Conservation (phyloP, 2,329 filamentous ascomycete species). For the Ambrosiella beaveri region DNA sequence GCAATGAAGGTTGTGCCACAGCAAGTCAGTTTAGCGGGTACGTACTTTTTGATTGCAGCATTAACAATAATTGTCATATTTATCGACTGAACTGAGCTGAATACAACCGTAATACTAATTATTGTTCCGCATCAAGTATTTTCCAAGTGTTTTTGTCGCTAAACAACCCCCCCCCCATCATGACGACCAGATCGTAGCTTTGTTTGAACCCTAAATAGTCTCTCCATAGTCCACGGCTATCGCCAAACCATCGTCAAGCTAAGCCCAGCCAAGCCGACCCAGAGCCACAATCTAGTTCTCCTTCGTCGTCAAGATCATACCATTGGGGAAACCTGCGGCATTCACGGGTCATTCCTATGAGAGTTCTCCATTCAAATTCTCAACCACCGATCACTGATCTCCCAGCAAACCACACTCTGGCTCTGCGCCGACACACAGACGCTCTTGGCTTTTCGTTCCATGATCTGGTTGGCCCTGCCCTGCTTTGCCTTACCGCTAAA, state of each 20-base stretch:
- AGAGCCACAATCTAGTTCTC: background rate
- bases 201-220: background rate
- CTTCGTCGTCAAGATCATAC: background rate
- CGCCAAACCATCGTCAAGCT: background rate
- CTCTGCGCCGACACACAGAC: background rate
- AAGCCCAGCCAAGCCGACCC: background rate
- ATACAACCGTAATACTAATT: background rate
- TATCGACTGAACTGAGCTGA: background rate
- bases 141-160: background rate
- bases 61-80: background rate
- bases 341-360: no score
- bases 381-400: background rate
- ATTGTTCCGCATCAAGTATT: background rate
- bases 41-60: background rate
- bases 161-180: background rate
- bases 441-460: background rate
- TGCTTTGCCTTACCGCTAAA: constrained; percentile 4
- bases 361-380: background rate
- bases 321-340: no score
- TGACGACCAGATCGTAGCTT: background rate
- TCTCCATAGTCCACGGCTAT: background rate
- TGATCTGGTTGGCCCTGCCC: background rate
- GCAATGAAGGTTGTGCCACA: background rate
- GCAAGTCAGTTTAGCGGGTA: background rate
- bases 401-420: background rate